Conservation (phyloP, 371 early-diverging fungal species). For the Mucor irregularis region DNA sequence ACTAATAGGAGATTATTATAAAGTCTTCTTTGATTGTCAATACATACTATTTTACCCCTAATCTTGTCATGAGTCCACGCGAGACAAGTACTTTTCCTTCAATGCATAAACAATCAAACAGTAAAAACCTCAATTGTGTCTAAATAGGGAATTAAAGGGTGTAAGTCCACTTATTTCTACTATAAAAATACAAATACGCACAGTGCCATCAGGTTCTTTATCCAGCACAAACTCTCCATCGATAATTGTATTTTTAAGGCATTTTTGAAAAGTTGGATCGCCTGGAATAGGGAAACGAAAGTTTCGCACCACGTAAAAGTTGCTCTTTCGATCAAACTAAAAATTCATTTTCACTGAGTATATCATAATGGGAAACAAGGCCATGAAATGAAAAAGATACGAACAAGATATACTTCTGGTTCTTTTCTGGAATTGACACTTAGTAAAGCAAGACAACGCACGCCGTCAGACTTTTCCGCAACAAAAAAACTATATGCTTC, state of each 20-base stretch:
- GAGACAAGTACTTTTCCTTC: conserved; percentile 52
- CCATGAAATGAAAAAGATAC: conserved; percentile 5
- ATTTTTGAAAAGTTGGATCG: conserved; percentile 39
- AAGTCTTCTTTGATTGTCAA: neutral
- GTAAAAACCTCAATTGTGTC: conserved; percentile 54
- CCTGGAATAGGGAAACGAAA: conserved; percentile 71
- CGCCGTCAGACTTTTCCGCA: conserved; percentile 98
- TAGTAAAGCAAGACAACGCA: conserved; percentile 83
- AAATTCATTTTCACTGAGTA: too few relatives aligned
- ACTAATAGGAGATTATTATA: conserved; percentile 34
- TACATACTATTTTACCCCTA: conserved; percentile 62
- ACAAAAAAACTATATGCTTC: conserved; percentile 77
- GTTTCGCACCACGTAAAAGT: conserved; percentile 64
- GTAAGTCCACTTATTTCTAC: neutral
- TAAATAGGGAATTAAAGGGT: neutral
- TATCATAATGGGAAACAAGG: too few relatives aligned
- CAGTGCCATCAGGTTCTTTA: conserved; percentile 61
- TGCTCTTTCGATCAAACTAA: conserved; percentile 91
- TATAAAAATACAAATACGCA: conserved; percentile 20
- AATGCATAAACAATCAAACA: conserved; percentile 79
- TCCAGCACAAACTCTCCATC: conserved; percentile 94
- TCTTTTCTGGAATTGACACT: conserved; percentile 38
- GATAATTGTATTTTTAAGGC: conserved; percentile 79
- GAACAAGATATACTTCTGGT: conserved; percentile 69
- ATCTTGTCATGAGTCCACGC: conserved; percentile 62